Evolutionary conservation across 805 yeast genomes (phyloP), one percentile per base, ranked within the genome.

Genomic region (Candida nemodendra): DNA sequence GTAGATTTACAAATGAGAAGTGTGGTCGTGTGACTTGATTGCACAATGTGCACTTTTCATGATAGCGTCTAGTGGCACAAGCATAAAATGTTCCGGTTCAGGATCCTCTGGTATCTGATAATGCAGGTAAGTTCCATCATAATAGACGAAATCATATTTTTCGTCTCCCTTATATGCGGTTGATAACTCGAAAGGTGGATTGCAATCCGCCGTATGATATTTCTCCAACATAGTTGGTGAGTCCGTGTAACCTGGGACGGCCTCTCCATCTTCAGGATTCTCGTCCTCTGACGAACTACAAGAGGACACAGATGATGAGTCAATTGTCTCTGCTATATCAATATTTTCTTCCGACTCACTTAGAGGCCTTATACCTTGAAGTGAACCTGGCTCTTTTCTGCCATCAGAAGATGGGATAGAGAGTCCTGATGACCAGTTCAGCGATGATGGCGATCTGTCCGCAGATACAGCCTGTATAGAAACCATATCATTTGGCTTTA

Each of bases 31-130:
- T 5, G 46, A 25, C 7, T 25, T 32, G 8, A 39, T 21, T 2
- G 44, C 38, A 23, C 45, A 48, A 9, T 37, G 15, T 4, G 51
- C 44, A 9, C 47, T 35, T 19, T 36, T 43, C 13, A 32, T 12
- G 5, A 54, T 34, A 19, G 49, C 50, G 8, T 30, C 34, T 8
- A 45, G 31, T 11, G 51, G 46, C 17, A 53, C 51, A 13, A 55
- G 39, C 61, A 56, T 56, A 33, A 40, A 54, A 22, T 41, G 38
- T 12, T 42, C 25, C 21, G 26, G 21, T 11, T 30, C 33, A 5
- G 26, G 26, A 19, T 30, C 18, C 15, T 18, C 16, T 9, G 15
- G 11, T 12, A 19, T 23, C 4, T 30, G 25, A n/a, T 30, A 21
- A 21, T 21, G 9, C 24, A 21, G 9, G 11, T 21, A 21, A 7